Evolutionary conservation across 2,329 filamentous ascomycete species (phyloP).

Genomic region (Colletotrichum sp.): DNA sequence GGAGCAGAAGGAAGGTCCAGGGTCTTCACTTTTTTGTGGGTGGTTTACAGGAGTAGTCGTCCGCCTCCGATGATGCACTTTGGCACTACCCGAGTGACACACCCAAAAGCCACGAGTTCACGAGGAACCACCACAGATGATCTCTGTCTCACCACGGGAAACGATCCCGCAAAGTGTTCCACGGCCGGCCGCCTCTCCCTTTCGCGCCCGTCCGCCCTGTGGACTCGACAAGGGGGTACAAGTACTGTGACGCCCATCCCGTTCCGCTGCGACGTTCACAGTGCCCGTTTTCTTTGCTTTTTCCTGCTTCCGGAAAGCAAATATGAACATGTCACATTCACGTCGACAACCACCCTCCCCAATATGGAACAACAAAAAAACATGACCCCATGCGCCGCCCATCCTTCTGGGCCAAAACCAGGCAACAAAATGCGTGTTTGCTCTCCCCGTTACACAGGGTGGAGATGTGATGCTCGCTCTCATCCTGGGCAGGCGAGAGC

Average conservation of each 20-base stretch:
- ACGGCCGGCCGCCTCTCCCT: neutral
- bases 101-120: constrained; percentile 6
- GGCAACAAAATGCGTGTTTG: neutral
- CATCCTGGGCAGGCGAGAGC: neutral
- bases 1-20: neutral
- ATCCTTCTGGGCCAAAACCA: neutral
- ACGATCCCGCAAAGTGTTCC: neutral
- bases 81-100: neutral
- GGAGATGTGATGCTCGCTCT: neutral
- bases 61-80: neutral
- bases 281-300: neutral
- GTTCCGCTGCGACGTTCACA: neutral
- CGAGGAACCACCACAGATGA: neutral
- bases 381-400: neutral
- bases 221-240: neutral
- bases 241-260: neutral
- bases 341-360: neutral
- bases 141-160: constrained; percentile 11
- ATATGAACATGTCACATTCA: neutral
- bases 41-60: neutral
- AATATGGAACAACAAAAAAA: neutral
- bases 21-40: neutral
- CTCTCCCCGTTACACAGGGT: neutral
- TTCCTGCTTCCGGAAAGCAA: neutral
- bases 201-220: neutral